Base-by-base conservation (phyloP, 163 green algal genomes). In the Coccomyxa subellipsoidea region DNA sequence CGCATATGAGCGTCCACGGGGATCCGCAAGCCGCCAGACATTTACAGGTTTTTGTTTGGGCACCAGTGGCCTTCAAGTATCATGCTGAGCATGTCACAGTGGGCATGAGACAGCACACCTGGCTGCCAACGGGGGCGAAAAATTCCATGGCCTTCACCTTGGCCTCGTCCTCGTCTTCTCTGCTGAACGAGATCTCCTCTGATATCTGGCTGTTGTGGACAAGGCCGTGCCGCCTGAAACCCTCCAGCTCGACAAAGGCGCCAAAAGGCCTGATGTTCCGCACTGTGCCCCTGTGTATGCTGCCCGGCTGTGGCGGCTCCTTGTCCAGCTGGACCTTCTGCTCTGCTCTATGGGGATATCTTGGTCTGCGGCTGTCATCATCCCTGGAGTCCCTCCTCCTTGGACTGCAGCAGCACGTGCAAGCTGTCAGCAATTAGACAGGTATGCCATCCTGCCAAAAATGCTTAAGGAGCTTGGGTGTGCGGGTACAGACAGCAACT, bases 171-270 rank as follows among this genome's bases (percentile, higher is more conserved):
- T 93, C 89, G 34, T 95, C 93, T 7, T 89, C 88, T 0, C 87
- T 80, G 0, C 72, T 84, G 78, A 95, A 87, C 4, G 79, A 39
- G 0, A 96, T 69, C 15, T 94, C 86, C 3, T 94, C 91, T 2
- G 82, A 32, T 59, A 92, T 89, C 88, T 95, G 91, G 9, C 82
- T 87, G 85, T 90, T 85, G 87, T 96, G 92, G 79, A 97, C 92
- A n/a, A 97, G 88, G 9, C 92, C 93, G 37, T 97, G 86, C 34
- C 86, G 87, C 23, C 86, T 85, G 87, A 85, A 93, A 4, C 93
- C 92, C 0, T 89, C 81, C 36, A 97, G 77, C n/a, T 84, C 82
- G 39, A 97, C 90, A 85, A 98, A 97, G 29, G 96, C 82, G 7
- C 95, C 95, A 82, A 96, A 97, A 27, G 92, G 89, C 5, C 85